Conservation (phyloP, 805 yeast genomes). For the Priceomyces castillae region DNA sequence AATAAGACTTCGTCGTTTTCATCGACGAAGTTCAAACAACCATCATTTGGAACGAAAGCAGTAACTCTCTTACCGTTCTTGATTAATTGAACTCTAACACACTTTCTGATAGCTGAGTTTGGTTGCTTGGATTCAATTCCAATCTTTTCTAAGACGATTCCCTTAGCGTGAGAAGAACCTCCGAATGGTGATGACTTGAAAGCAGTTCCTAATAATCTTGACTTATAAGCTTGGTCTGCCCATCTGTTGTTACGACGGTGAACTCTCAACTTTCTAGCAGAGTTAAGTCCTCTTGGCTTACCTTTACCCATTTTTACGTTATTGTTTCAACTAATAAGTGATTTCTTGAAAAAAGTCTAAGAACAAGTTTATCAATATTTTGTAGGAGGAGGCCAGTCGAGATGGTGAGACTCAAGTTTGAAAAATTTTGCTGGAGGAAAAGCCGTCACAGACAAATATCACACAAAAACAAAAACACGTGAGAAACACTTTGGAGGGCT, state of each 20-base stretch:
- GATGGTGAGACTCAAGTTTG: not conserved
- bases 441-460: not conserved
- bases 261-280: slow-evolving; percentile 99
- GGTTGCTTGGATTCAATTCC: slow-evolving; percentile 99
- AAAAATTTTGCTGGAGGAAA: slow-evolving; percentile 1
- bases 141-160: slow-evolving; percentile 98
- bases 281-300: slow-evolving; percentile 99
- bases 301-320: slow-evolving; percentile 82
- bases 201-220: slow-evolving; percentile 99
- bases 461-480: slow-evolving; percentile 1
- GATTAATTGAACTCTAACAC: slow-evolving; percentile 99
- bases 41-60: slow-evolving; percentile 99
- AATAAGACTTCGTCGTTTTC: slow-evolving; percentile 99
- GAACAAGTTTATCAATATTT: not conserved
- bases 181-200: slow-evolving; percentile 99
- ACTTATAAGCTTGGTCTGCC: slow-evolving; percentile 98
- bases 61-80: slow-evolving; percentile 99
- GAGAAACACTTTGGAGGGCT: not conserved
- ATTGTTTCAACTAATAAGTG: slow-evolving; percentile 1
- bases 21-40: slow-evolving; percentile 99
- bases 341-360: slow-evolving; percentile 1
- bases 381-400: not conserved
- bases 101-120: slow-evolving; percentile 99
- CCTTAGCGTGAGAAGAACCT: slow-evolving; percentile 99
- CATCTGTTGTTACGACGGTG: slow-evolving; percentile 99